Conservation (phyloP, 345 rosid species). For the Psidium guajava region DNA sequence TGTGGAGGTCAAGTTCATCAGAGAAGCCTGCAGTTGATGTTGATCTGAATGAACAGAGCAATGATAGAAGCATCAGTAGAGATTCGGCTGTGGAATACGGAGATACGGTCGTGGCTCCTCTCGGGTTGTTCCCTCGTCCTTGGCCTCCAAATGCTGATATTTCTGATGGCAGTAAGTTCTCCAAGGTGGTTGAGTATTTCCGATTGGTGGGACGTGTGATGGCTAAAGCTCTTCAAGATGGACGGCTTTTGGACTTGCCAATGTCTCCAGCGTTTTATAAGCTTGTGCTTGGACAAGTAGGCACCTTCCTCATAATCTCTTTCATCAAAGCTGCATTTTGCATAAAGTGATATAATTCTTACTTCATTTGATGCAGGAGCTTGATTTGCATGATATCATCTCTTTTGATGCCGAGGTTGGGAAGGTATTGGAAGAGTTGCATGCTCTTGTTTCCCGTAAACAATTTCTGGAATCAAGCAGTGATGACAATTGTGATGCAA, state of each 20-base stretch:
- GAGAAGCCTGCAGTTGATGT: conserved; percentile 43
- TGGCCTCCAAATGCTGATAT: conserved; percentile 70
- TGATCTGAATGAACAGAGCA: conserved; percentile 43
- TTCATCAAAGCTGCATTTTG: neutral
- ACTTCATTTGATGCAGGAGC: conserved; percentile 56
- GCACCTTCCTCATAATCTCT: conserved; percentile 1
- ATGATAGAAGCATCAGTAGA: conserved; percentile 17
- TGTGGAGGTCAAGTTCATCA: conserved; percentile 80
- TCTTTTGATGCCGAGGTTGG: conserved; percentile 82
- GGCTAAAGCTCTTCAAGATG: conserved; percentile 99
- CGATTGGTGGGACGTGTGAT: conserved; percentile 89
- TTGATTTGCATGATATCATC: conserved; percentile 80
- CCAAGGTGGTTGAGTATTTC: conserved; percentile 70
- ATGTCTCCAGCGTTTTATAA: conserved; percentile 77
- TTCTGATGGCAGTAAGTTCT: conserved; percentile 68
- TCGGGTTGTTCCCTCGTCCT: conserved; percentile 91
- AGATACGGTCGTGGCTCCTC: conserved; percentile 59
- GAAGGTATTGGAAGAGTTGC: conserved; percentile 76
- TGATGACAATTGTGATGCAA: conserved; percentile 18
- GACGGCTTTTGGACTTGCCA: conserved; percentile 87
- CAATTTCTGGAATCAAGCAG: conserved; percentile 45
- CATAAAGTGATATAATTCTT: neutral
- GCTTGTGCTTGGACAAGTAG: conserved; percentile 86
- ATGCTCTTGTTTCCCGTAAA: conserved; percentile 68
- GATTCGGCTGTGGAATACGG: conserved; percentile 23